Percentiles rank a stretch among this genome's conserved stretches.
phyloP scores from a whole-genome alignment of 257 asterid species.

The Voacanga thouarsii region DNA sequence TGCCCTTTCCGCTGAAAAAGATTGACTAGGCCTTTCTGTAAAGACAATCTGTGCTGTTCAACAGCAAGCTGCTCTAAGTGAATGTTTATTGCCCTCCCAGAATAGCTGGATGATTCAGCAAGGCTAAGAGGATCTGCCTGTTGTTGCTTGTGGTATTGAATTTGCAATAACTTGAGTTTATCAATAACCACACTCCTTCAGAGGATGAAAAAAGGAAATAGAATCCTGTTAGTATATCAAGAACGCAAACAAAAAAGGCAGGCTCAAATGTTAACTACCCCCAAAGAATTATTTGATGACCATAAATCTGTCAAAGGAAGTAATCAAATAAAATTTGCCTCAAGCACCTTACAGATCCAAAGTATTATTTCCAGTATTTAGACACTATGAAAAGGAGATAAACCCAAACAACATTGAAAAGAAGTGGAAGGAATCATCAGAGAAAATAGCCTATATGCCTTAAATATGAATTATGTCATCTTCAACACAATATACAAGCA shows the following conservation, averaged over 20 bases:
- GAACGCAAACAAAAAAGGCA: neutral
- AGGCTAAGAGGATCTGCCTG: conserved; percentile 28
- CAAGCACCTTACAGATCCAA: neutral
- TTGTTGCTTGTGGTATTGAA: conserved; percentile 49
- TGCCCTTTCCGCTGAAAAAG: conserved; percentile 83
- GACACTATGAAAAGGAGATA: neutral
- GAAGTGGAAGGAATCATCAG: neutral
- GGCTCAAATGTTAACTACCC: neutral
- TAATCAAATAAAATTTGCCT: neutral
- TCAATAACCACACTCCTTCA: conserved; percentile 58
- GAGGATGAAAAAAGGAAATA: conserved; percentile 8
- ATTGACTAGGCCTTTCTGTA: conserved; percentile 45
- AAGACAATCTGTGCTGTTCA: conserved; percentile 51
- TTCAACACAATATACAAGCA: neutral
- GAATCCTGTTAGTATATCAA: neutral
- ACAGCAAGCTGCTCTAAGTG: conserved; percentile 70
- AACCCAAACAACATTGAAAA: neutral
- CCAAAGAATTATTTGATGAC: neutral
- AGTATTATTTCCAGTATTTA: neutral
- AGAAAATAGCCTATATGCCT: neutral
- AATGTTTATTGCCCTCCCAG: conserved; percentile 41
- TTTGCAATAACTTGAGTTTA: conserved; percentile 70
- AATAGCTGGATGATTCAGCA: conserved; percentile 31
- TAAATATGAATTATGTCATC: neutral
- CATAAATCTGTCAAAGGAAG: neutral